Evolutionary conservation across 2,329 filamentous ascomycete species (phyloP).

Genomic region (Coniochaeta sp.): DNA sequence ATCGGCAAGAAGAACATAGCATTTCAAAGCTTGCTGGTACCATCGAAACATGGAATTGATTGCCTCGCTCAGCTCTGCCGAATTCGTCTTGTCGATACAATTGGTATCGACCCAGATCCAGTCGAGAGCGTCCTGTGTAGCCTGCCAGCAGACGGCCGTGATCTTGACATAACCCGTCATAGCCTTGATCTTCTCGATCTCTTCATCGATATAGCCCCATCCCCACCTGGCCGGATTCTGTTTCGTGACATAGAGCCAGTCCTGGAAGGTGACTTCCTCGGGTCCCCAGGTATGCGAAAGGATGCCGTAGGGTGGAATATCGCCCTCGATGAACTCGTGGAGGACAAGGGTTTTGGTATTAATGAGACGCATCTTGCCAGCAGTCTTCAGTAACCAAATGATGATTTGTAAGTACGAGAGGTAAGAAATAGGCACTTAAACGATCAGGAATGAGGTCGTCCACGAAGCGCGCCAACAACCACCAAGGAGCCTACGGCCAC

Average conservation of each 20-base stretch:
- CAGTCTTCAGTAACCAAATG: background rate
- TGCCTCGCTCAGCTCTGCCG: conserved; percentile 6
- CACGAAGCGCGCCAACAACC: background rate
- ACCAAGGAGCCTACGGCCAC: too few relatives aligned
- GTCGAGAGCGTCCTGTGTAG: background rate
- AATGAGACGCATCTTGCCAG: conserved; percentile 8
- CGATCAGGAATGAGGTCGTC: background rate
- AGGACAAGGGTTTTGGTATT: conserved; percentile 8
- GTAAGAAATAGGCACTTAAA: background rate
- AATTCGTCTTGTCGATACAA: conserved; percentile 8
- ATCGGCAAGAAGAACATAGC: conserved; percentile 8
- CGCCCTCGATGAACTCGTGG: conserved; percentile 7
- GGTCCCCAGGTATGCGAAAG: conserved; percentile 4
- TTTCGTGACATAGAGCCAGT: conserved; percentile 1
- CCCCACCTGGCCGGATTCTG: background rate
- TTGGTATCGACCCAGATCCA: conserved; percentile 6
- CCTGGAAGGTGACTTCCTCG: conserved; percentile 2
- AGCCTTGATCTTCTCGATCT: background rate
- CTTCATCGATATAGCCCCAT: background rate
- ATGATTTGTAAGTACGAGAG: background rate
- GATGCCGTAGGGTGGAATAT: conserved; percentile 12
- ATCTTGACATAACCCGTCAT: background rate
- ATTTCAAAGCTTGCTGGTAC: conserved; percentile 5
- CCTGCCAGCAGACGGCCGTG: background rate
- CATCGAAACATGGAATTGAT: conserved; percentile 5